phyloP scores from a whole-genome alignment of 2,329 filamentous ascomycete species.

The Ceratocystis cacaofunesta region DNA sequence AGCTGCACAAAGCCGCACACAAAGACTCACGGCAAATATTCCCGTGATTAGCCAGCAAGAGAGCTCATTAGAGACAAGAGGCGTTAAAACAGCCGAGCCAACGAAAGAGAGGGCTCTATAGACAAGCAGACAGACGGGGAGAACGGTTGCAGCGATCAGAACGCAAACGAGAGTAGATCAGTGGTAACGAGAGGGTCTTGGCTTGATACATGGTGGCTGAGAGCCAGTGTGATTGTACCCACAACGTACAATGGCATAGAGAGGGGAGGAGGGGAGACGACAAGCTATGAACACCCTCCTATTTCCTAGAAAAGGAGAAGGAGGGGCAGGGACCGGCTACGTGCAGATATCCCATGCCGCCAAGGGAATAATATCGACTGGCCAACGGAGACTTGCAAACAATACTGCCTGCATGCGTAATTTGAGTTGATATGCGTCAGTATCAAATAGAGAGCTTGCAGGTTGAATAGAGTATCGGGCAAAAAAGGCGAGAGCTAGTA shows the following conservation, averaged over 20 bases:
- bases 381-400: neutral
- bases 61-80: neutral
- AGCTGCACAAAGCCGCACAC: neutral
- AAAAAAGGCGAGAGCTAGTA: neutral
- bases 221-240: neutral
- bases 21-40: neutral
- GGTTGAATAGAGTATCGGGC: neutral
- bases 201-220: slow-evolving; percentile 1
- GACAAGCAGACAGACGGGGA: neutral
- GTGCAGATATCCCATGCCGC: neutral
- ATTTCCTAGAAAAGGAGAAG: neutral
- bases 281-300: no score
- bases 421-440: neutral
- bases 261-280: neutral
- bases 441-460: neutral
- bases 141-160: neutral
- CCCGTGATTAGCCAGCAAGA: neutral
- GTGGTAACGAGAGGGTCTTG: slow-evolving; percentile 1
- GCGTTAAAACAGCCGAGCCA: slow-evolving; percentile 1
- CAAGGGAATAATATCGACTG: neutral
- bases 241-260: neutral
- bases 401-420: neutral
- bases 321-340: neutral
- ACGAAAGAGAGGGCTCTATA: no score
- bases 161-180: neutral